Evolutionary conservation across 2,329 filamentous ascomycete species (phyloP), one percentile per base, ranked within the genome.

Genomic region (Diaporthe capsici): DNA sequence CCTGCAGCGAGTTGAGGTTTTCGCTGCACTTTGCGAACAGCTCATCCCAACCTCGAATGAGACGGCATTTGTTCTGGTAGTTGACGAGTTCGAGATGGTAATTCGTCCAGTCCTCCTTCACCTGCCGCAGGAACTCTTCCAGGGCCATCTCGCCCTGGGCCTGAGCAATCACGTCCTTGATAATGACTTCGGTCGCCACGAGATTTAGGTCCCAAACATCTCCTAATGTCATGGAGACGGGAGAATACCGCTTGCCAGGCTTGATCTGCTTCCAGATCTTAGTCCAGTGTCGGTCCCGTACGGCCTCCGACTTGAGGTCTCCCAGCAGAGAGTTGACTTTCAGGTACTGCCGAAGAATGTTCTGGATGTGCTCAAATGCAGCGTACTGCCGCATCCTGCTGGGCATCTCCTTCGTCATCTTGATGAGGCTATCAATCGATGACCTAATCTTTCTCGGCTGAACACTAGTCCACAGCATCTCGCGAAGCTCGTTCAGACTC

Each of bases 381-480:
- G 97, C 96, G 84, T 99, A 99, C 82, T 99, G 97, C 76, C 97
- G 93, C 96, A 99, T 98, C 76, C 97, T 93, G 84, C 95, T 98
- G 0, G 97, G 97, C 97, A 99, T 98, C 78, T 98, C 96, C 86
- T 98, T 98, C 49, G 96, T 98, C 90, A 98, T 98, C 87, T 98
- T 98, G 83, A 98, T 95, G 72, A 98, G 90, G 65, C 94, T 93
- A 81, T 99, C 96, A 70, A 99, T 93, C 77, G 95, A 94, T 80
- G 94, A 91, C 51, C 97, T 92, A 75, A 99, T 92, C 86, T 98
- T 99, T 78, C 97, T 92, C 12, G 97, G 96, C 82, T 98, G 95
- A 1, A 99, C 94, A 81, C 95, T 98, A 74, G 94, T 97, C 97
- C 97, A 99, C 1, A 98, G 90, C 71, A 92, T 94, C 80, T 99